phyloP scores from a whole-genome alignment of 2,329 filamentous ascomycete species.

The Anthostomella pinea region DNA sequence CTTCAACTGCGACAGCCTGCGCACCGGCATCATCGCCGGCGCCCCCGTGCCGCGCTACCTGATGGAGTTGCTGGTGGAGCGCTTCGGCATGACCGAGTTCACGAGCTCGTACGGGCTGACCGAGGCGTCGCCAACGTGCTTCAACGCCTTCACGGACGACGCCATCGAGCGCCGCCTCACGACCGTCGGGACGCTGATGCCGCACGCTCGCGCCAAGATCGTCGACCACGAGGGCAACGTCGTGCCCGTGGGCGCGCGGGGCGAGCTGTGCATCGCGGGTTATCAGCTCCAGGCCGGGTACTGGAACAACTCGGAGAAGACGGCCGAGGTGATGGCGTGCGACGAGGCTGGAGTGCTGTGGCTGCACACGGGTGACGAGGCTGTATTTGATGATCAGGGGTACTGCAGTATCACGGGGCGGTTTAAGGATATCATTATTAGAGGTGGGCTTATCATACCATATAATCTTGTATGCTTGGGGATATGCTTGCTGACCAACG shows the following conservation, averaged over 20 bases:
- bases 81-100: constrained; percentile 74
- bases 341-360: constrained; percentile 56
- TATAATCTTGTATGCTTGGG: background rate
- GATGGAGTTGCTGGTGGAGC: constrained; percentile 68
- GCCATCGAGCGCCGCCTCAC: constrained; percentile 62
- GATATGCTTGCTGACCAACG: no score
- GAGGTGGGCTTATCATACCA: constrained; percentile 43
- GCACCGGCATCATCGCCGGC: constrained; percentile 77
- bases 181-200: constrained; percentile 74
- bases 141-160: constrained; percentile 76
- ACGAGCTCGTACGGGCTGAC: constrained; percentile 71
- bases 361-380: constrained; percentile 67
- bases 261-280: constrained; percentile 75
- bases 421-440: constrained; percentile 78
- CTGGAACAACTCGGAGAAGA: constrained; percentile 72
- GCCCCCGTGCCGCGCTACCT: constrained; percentile 72
- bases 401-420: constrained; percentile 72
- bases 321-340: constrained; percentile 55
- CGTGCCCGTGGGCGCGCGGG: constrained; percentile 64
- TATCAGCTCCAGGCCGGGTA: constrained; percentile 70
- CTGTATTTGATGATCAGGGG: constrained; percentile 64
- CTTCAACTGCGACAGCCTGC: constrained; percentile 51
- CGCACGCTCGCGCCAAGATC: constrained; percentile 75
- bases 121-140: constrained; percentile 76
- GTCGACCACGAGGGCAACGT: constrained; percentile 64